Evolutionary conservation across 1,139 yeast species (phyloP).

Genomic region (Pichia sorboxylosa): DNA sequence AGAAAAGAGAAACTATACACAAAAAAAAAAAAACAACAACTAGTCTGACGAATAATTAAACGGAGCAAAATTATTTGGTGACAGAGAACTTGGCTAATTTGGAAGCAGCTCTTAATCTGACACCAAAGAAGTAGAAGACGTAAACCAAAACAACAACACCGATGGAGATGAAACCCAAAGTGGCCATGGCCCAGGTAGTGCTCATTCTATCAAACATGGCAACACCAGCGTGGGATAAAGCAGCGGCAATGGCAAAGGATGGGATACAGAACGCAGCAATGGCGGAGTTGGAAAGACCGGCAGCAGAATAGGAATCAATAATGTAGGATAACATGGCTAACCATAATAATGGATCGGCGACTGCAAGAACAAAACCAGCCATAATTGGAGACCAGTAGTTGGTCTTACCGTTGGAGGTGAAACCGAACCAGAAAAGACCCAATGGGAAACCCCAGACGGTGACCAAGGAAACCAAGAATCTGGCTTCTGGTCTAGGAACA

Average conservation of each 20-base stretch:
- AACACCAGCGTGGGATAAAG: slow-evolving; percentile 37
- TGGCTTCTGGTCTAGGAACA: slow-evolving; percentile 33
- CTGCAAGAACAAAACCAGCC: slow-evolving; percentile 29
- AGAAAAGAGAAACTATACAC: no score
- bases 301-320: slow-evolving; percentile 35
- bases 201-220: slow-evolving; percentile 40
- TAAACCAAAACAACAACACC: slow-evolving; percentile 38
- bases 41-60: no score
- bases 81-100: slow-evolving; percentile 26
- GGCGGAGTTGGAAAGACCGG: slow-evolving; percentile 37
- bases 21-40: no score
- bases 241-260: slow-evolving; percentile 42
- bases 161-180: slow-evolving; percentile 35
- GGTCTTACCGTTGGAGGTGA: slow-evolving; percentile 21
- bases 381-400: slow-evolving; percentile 25
- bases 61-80: slow-evolving; percentile 1
- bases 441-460: slow-evolving; percentile 26
- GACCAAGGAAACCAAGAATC: slow-evolving; percentile 22
- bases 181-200: slow-evolving; percentile 38
- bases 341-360: slow-evolving; percentile 38
- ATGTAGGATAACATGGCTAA: slow-evolving; percentile 39
- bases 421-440: slow-evolving; percentile 24
- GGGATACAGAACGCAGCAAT: slow-evolving; percentile 42
- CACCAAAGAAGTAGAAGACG: slow-evolving; percentile 36
- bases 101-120: slow-evolving; percentile 30